These are phyloP conservation scores for Rhododendron williamsianum DNA, from an alignment of 148 eudicot genomes.

Conservation along the genomic window DNA sequence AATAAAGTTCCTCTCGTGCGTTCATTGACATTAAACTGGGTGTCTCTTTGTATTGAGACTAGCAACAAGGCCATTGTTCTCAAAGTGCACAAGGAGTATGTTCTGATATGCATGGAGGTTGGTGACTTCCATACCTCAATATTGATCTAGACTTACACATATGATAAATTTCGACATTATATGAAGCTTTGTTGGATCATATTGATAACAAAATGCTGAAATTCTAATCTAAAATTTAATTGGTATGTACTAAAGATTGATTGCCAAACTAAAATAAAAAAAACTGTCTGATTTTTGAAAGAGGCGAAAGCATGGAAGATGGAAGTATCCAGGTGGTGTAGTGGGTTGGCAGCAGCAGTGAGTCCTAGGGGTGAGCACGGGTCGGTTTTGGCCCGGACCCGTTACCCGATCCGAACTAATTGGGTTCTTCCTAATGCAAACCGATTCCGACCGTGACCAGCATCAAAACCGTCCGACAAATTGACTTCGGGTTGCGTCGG, in stretches of 20 bases:
- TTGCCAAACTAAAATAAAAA: neutral
- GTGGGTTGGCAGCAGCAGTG: too few relatives aligned
- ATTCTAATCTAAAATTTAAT: neutral
- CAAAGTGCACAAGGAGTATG: conserved; percentile 92
- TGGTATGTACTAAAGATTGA: neutral
- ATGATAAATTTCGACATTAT: neutral
- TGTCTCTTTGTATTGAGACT: conserved; percentile 80
- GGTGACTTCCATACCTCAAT: conserved; percentile 16
- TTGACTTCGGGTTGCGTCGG: too few relatives aligned
- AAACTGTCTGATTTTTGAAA: neutral
- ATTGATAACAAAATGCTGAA: neutral
- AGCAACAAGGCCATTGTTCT: conserved; percentile 79
- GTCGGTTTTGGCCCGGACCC: too few relatives aligned
- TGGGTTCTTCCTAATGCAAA: too few relatives aligned
- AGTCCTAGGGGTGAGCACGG: too few relatives aligned
- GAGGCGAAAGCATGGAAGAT: neutral
- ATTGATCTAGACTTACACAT: neutral
- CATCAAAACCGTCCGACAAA: too few relatives aligned
- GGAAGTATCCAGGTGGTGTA: neutral
- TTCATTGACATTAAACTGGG: conserved; percentile 82
- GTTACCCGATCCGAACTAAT: too few relatives aligned
- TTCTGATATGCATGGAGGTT: conserved; percentile 98
- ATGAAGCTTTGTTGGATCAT: neutral
- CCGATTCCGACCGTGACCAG: too few relatives aligned
- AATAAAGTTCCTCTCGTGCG: conserved; percentile 98